Base-by-base conservation (phyloP, 2,329 filamentous ascomycete genomes). In the Dactylella cylindrospora region DNA sequence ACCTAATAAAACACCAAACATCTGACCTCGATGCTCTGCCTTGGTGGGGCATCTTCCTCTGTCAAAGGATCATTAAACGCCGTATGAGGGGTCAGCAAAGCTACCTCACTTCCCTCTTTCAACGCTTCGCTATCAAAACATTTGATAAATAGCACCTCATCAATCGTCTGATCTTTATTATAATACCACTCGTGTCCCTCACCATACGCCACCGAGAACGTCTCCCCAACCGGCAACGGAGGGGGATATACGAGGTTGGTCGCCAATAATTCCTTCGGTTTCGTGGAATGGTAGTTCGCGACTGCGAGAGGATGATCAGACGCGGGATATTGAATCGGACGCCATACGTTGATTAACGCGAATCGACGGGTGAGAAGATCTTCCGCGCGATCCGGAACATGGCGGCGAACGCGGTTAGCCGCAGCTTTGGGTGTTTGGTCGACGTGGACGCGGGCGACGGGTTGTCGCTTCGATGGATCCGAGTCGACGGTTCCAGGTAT, bases 21-120 rank as follows among this genome's bases (percentile, higher is more conserved):
- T 68, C 90, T 79, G 12, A 95, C 86, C 73, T 96, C 90, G 71
- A 96, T 95, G 71, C 89, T 95, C 76, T 95, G 87, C 66, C 90
- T 79, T 0, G 80, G 80, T 65, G 83, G 82, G 3, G 86, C 88
- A 38, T 84, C 85, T 13, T 78, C 74, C 2, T 83, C 80, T 0
- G 86, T 88, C 60, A 84, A 76, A 1, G 86, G 84, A 71, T 95
- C 86, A 31, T 79, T 76, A 73, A 95, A 96, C 0, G 89, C 89
- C 7, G 84, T 84, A 74, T 94, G 88, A 10, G 88, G 83, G 25
- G 75, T 44, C 46, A 55, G 28, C 22, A 55, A 45, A 2, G 59
- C 67, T 33, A 38, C 53, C 46, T 28, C 47, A 32, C 52, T 50
- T 25, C 36, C 66, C 46, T 35, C 43, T 31, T 36, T 53, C 44